Percentiles rank a stretch among this genome's conserved stretches.
These are phyloP conservation scores for Russula ochroleuca DNA, from an alignment of 768 basidiomycete species.

Conservation along the genomic window DNA sequence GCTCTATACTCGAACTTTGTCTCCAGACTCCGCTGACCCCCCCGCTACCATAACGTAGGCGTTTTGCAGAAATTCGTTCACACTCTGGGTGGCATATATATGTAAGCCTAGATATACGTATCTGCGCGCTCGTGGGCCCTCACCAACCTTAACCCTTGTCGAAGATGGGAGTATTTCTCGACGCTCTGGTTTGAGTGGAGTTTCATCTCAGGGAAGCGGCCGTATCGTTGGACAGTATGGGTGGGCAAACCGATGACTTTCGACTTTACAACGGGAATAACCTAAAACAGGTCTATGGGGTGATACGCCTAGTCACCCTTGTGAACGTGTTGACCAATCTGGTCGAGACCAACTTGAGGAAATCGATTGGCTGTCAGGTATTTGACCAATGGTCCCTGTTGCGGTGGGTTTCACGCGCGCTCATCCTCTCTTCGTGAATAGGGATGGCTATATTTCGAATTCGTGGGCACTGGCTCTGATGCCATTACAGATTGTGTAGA, in stretches of 20 bases:
- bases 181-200: constrained; percentile 23
- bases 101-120: not conserved
- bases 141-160: not conserved
- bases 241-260: constrained; percentile 1
- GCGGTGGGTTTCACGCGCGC: not conserved
- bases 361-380: constrained; percentile 12
- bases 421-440: not conserved
- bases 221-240: constrained; percentile 24
- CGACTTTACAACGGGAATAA: not conserved
- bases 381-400: not conserved
- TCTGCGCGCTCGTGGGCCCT: not conserved
- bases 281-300: constrained; percentile 6
- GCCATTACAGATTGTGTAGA: not conserved
- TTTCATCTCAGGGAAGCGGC: constrained; percentile 10
- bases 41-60: not conserved
- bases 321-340: constrained; percentile 9
- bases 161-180: constrained; percentile 23
- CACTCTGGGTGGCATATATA: constrained; percentile 1
- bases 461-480: not conserved
- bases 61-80: not conserved
- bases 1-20: not conserved
- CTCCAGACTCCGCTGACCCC: not conserved
- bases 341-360: not conserved
- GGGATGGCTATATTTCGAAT: constrained; percentile 15
- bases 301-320: constrained; percentile 8